phyloP scores from a whole-genome alignment of 305 asterid genomes.

The Rubia tinctorum region DNA sequence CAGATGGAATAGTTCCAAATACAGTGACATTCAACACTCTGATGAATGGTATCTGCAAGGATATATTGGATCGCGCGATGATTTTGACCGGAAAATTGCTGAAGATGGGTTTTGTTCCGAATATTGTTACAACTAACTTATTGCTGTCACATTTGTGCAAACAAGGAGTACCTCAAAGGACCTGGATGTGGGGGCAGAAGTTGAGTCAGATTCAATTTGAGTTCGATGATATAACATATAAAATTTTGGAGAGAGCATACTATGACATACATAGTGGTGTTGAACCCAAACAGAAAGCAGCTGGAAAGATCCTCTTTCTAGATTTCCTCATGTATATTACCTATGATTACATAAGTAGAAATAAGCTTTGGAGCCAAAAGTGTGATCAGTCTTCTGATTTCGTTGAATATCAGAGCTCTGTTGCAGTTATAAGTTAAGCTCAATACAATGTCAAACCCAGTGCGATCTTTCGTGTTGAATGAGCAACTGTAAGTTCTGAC shows the following conservation, averaged over 20 bases:
- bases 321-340: constrained; percentile 93
- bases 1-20: constrained; percentile 79
- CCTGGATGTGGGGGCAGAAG: constrained; percentile 82
- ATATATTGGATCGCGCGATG: constrained; percentile 86
- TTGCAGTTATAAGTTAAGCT: constrained; percentile 33
- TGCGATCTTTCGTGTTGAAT: neutral
- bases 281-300: constrained; percentile 40
- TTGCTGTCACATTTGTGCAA: constrained; percentile 73
- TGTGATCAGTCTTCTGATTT: constrained; percentile 29
- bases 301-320: constrained; percentile 70
- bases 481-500: neutral
- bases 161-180: constrained; percentile 80
- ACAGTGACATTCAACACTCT: constrained; percentile 84
- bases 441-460: constrained; percentile 5
- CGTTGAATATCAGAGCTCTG: constrained; percentile 30
- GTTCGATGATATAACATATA: constrained; percentile 76
- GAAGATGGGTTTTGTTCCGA: constrained; percentile 85
- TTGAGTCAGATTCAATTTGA: constrained; percentile 69
- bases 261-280: constrained; percentile 45
- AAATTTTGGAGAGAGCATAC: constrained; percentile 66
- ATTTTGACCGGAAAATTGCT: constrained; percentile 81
- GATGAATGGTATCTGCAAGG: constrained; percentile 69
- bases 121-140: constrained; percentile 68
- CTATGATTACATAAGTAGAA: constrained; percentile 58
- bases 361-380: constrained; percentile 28